Evolutionary conservation across 2,329 filamentous ascomycete species (phyloP), one percentile per base, ranked within the genome.

Genomic region (Aureobasidium melanogenum): DNA sequence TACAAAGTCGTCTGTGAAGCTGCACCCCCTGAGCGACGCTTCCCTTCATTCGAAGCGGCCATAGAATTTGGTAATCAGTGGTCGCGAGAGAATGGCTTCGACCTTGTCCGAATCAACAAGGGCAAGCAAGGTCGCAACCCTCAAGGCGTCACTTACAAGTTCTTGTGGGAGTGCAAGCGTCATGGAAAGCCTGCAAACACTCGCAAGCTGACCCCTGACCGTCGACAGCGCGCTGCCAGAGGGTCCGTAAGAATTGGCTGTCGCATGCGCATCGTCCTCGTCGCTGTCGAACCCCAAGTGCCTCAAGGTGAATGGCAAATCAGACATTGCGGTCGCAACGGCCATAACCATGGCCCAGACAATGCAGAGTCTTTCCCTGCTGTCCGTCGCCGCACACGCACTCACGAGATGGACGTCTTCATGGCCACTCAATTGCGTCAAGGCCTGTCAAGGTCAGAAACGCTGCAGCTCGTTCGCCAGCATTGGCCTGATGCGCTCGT

Each of bases 21-120:
- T 9, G 56, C 56, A 8, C 56, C 56, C 4, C 56, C 56, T 7
- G 56, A 60, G 46, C 32, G 56, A 15, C 56, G 56, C 46, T 60
- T 60, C 19, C 34, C 44, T 3, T 60, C 46, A 12, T 60, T 60
- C 26, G 39, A 60, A 19, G 56, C 56, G 14, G 56, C 56, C 36
- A 60, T 60, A 39, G 56, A 60, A 5, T 60, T 32, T 19, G 56
- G 56, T 26, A 60, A 60, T n/a, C 34, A 43, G 26, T 60, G 56
- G 56, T 60, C 56, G 34, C 56, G 56, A 15, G 56, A 60, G 2
- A 60, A 48, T 10, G 56, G 56, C 56, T 60, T 60, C 28, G 56
- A 60, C 56, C 46, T 60, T 2, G 56, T 60, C 7, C 56, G 56
- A 26, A 60, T 60, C 56, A 60, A 60, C 46, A 60, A 60, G n/a